Evolutionary conservation across 169 alveolate genomes (phyloP), one percentile per base, ranked within the genome.

Genomic region (Plasmodium coatneyi): DNA sequence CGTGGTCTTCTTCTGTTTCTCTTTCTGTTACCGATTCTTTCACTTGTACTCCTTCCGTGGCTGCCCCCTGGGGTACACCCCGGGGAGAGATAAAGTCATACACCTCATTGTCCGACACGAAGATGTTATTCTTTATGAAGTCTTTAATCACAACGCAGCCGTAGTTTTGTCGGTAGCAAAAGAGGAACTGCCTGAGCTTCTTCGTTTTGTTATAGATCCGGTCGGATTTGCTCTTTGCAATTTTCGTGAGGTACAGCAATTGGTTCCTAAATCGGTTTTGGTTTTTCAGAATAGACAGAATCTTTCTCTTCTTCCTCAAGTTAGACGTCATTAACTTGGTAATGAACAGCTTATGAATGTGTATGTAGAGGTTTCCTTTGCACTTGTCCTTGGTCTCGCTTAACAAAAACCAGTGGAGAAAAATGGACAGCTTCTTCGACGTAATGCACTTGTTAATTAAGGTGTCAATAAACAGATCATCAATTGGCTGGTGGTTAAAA

Each of bases 181-280:
- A 89, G 41, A 89, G 4, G 56, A 79, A 70, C 9, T 89, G 82
- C 19, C 83, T 39, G 30, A 89, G n/a, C 49, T 89, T 89, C 52
- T 56, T 89, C 36, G 94, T 89, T 66, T 89, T 89, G 56, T 78
- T 89, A 79, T 89, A 90, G 14, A 89, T 89, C 0, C 90, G 80
- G 10, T 89, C 94, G 1, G 70, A 60, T 66, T 89, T 89, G 70
- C 82, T 89, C 28, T 80, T 78, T 1, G 94, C 80, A 36, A 89
- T 89, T 56, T 70, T 78, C 1, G 94, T 89, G n/a, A 89, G 56
- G 28, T 80, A 89, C 12, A 89, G 34, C n/a, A 89, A 46, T 25
- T 89, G 94, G 71, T 89, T 89, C 52, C 94, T 84, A 39, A 89
- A 89, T 56, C 94, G 28, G 9, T 89, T 89, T 39, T 89, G 94